Evolutionary conservation across 2,329 filamentous ascomycete species (phyloP).

Genomic region (Xylaria digitata): DNA sequence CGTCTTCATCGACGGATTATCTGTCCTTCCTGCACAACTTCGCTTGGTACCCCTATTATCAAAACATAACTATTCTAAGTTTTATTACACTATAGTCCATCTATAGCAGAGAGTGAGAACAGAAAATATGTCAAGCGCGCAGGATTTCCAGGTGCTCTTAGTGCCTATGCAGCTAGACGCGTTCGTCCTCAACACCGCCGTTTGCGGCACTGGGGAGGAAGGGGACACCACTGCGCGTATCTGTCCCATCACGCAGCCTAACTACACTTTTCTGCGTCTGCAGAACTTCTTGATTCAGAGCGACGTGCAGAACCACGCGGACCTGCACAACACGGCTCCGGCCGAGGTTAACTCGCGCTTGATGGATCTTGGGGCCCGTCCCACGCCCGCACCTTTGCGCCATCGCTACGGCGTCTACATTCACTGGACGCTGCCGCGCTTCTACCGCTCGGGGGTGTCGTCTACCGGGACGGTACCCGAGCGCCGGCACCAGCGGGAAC

Average conservation of each 20-base stretch:
- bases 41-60: slow-evolving; percentile 3
- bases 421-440: slow-evolving; percentile 55
- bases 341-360: slow-evolving; percentile 51
- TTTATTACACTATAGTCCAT: background rate
- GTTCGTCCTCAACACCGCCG: slow-evolving; percentile 45
- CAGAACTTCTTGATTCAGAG: slow-evolving; percentile 51
- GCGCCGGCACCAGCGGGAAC: background rate
- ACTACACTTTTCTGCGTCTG: slow-evolving; percentile 58
- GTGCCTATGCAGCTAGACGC: slow-evolving; percentile 52
- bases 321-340: slow-evolving; percentile 50
- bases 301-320: slow-evolving; percentile 52
- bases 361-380: slow-evolving; percentile 52
- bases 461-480: background rate
- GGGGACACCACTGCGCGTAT: slow-evolving; percentile 47
- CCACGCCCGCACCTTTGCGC: slow-evolving; percentile 49
- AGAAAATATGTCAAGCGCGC: slow-evolving; percentile 1
- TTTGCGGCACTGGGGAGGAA: slow-evolving; percentile 43
- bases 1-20: background rate
- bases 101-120: slow-evolving; percentile 1
- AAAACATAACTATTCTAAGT: background rate
- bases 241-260: slow-evolving; percentile 58
- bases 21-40: background rate
- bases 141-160: slow-evolving; percentile 24
- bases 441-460: slow-evolving; percentile 50
- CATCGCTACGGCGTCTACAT: slow-evolving; percentile 57